Conservation (phyloP, 305 asterid species). For the Rubia tinctorum region DNA sequence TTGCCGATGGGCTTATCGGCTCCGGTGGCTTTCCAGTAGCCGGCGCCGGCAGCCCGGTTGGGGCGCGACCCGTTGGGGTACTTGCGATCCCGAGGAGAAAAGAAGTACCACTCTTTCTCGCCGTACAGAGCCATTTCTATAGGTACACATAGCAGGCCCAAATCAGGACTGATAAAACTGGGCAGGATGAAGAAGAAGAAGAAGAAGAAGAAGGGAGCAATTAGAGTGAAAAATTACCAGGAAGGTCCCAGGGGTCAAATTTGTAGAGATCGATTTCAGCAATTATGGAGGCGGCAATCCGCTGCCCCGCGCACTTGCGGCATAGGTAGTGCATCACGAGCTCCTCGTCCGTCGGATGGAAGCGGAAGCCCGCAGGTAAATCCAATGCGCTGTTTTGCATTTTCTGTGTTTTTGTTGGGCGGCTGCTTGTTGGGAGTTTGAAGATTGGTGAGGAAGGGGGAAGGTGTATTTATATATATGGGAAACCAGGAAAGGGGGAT, state of each 20-base stretch:
- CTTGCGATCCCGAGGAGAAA: conserved; percentile 49
- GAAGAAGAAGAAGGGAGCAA: no score
- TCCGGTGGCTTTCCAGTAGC: conserved; percentile 61
- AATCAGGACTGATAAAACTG: background rate
- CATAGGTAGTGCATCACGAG: conserved; percentile 76
- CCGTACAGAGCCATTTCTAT: conserved; percentile 78
- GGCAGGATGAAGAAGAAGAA: background rate
- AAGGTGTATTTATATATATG: background rate
- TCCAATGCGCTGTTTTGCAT: conserved; percentile 49
- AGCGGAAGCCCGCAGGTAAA: conserved; percentile 89
- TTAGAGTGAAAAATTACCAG: conserved; percentile 40
- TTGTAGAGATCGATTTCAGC: conserved; percentile 94
- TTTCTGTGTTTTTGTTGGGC: background rate
- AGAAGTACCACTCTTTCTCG: conserved; percentile 69
- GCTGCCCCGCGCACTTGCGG: conserved; percentile 70
- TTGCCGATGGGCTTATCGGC: conserved; percentile 52
- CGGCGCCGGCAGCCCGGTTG: conserved; percentile 45
- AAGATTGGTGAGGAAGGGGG: background rate
- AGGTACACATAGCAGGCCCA: background rate
- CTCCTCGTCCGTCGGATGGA: conserved; percentile 99
- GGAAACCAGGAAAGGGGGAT: background rate
- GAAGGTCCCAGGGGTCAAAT: conserved; percentile 94
- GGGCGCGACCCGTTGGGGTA: conserved; percentile 56
- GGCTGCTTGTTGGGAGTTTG: background rate
- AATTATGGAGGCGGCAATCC: conserved; percentile 58